Evolutionary conservation across 352 stramenopile species (phyloP).

Genomic region (Globisporangium splendens): DNA sequence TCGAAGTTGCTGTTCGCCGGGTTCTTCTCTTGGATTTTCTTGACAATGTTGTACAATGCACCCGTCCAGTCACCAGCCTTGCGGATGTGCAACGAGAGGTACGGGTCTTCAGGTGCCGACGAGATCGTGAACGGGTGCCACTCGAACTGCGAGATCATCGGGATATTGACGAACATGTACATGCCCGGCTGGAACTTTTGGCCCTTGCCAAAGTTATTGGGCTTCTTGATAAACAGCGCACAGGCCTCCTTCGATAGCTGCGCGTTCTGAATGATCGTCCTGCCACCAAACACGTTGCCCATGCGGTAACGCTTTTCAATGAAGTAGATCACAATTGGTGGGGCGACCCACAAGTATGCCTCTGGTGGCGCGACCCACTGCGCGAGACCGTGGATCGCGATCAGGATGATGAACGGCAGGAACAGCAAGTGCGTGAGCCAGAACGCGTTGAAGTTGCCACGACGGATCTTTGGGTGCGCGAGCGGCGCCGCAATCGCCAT

Average conservation of each 20-base stretch:
- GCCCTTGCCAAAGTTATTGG: constrained; percentile 38
- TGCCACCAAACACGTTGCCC: constrained; percentile 43
- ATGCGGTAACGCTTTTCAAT: constrained; percentile 63
- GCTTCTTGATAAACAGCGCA: constrained; percentile 66
- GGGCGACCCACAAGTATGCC: constrained; percentile 51
- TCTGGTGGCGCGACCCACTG: constrained; percentile 56
- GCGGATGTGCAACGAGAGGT: constrained; percentile 66
- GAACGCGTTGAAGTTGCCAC: constrained; percentile 64
- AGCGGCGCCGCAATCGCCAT: constrained; percentile 41
- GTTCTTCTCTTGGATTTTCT: constrained; percentile 30
- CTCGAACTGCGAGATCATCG: constrained; percentile 66
- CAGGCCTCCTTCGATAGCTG: constrained; percentile 53
- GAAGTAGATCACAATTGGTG: constrained; percentile 53
- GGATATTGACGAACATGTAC: constrained; percentile 86
- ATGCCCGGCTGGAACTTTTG: constrained; percentile 60
- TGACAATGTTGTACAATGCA: constrained; percentile 42
- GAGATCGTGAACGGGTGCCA: constrained; percentile 91
- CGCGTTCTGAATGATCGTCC: constrained; percentile 43
- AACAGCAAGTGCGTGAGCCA: constrained; percentile 68
- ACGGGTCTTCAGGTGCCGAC: constrained; percentile 69
- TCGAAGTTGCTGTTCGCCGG: constrained; percentile 9
- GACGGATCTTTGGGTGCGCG: constrained; percentile 43
- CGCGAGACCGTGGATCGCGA: constrained; percentile 57
- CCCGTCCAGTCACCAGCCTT: constrained; percentile 69
- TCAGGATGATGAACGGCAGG: constrained; percentile 63